A percentile compares a stretch with the other conserved stretches of the same genome.
Conservation (phyloP, 2,329 filamentous ascomycete species). For the Tympanopsis confertula region DNA sequence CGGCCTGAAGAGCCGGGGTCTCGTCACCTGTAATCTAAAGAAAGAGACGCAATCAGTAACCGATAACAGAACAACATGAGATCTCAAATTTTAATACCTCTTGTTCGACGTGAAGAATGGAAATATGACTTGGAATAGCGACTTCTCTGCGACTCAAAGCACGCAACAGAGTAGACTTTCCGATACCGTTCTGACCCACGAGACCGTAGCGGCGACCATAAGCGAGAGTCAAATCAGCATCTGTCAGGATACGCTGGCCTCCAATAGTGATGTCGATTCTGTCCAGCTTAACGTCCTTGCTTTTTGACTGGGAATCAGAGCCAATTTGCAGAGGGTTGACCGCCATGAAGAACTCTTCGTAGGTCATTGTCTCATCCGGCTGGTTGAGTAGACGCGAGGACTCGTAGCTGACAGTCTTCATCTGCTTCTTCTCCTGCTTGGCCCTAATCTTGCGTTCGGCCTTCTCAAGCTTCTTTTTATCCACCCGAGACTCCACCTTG, state of each 20-base stretch:
- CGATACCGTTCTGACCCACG: conserved; percentile 98
- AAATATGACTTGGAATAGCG: conserved; percentile 90
- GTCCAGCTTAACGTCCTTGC: conserved; percentile 97
- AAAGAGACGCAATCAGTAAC: background rate
- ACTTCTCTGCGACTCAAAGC: conserved; percentile 88
- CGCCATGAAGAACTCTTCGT: conserved; percentile 99
- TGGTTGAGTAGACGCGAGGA: conserved; percentile 79
- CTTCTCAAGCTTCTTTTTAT: conserved; percentile 98
- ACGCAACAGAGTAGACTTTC: conserved; percentile 86
- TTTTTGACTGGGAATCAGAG: conserved; percentile 62
- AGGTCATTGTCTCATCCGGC: conserved; percentile 74
- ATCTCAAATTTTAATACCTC: conserved; percentile 46
- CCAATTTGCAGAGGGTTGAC: conserved; percentile 93
- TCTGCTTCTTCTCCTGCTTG: conserved; percentile 96
- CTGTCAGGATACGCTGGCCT: conserved; percentile 76
- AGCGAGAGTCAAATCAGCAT: conserved; percentile 79
- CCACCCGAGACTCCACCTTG: conserved; percentile 95
- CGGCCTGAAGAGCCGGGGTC: conserved; percentile 85
- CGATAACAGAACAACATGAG: background rate
- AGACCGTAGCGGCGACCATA: conserved; percentile 92
- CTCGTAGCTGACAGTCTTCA: conserved; percentile 98
- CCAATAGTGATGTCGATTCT: conserved; percentile 90
- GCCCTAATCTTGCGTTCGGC: conserved; percentile 93
- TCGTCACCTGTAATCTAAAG: conserved; percentile 81
- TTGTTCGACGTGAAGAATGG: conserved; percentile 97